Evolutionary conservation across 305 asterid species (phyloP), one percentile per base, ranked within the genome.

Genomic region (Fraxinus xanthoxyloides): DNA sequence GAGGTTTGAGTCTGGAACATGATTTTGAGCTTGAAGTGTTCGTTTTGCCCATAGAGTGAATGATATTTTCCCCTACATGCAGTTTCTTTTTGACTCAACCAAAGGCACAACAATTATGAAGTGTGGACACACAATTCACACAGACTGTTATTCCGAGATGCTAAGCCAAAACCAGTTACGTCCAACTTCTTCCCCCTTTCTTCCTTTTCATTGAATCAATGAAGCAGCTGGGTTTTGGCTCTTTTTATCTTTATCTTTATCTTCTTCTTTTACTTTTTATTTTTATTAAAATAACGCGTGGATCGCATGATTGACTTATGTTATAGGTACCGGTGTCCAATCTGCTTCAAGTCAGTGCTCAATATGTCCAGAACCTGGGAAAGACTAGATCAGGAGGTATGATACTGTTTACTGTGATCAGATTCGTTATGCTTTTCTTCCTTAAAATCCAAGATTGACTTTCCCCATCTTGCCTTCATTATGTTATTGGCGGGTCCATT

Each of bases 81-180:
- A 95, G 99, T 95, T 92, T 86, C 97, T 95, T 81, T 95, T 95
- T 40, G 98, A 95, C 89, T 94, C 99, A 3, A 91, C 90, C 77
- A 89, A 89, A 78, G 91, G 89, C 85, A 86, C 98, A 40, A 85
- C 82, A 21, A 90, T 95, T 83, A 78, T 95, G 92, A 92, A 91
- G 70, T 95, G 99, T 79, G 99, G 98, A 79, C 99, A 95, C 83
- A 91, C 98, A 23, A 95, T 95, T 86, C 99, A 94, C 85, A n/a
- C 23, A 84, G 95, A 89, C n/a, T 95, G 99, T 87, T 84, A 79
- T 70, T 10, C 74, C 0, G 97, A 91, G 84, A 93, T 95, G 99
- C 75, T 85, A 80, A 31, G 2, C 43, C 92, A 91, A 85, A 84
- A 84, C 87, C 97, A 93, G 99, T 94, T 86, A 84, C 40, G 92